Conservation (phyloP, 2,329 filamentous ascomycete genomes). For the Phaeophleospora eucalypticola region DNA sequence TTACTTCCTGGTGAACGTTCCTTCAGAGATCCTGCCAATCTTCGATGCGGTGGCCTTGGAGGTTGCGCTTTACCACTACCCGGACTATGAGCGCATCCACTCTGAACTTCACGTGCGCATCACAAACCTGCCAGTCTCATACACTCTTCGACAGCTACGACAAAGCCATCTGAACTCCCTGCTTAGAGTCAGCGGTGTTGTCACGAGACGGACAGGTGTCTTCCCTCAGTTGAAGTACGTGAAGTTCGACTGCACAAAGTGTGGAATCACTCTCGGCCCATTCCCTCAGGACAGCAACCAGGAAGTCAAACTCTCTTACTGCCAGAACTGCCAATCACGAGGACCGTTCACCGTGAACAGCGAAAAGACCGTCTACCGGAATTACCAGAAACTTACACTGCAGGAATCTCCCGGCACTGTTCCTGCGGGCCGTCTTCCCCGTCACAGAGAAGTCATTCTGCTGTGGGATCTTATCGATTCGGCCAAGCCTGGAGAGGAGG, state of each 20-base stretch:
- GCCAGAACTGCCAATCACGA: slow-evolving; percentile 90
- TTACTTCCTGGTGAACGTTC: slow-evolving; percentile 93
- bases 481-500: slow-evolving; percentile 95
- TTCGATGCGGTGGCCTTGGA: slow-evolving; percentile 98
- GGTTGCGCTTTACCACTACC: slow-evolving; percentile 90
- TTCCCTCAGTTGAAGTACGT: slow-evolving; percentile 98
- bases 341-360: slow-evolving; percentile 95
- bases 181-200: slow-evolving; percentile 89
- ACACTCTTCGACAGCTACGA: slow-evolving; percentile 89
- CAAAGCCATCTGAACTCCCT: slow-evolving; percentile 95
- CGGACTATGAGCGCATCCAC: slow-evolving; percentile 95
- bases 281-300: slow-evolving; percentile 97
- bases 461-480: slow-evolving; percentile 96
- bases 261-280: slow-evolving; percentile 82
- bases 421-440: slow-evolving; percentile 87
- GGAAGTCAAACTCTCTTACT: slow-evolving; percentile 94
- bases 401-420: slow-evolving; percentile 97
- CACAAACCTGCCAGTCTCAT: slow-evolving; percentile 87
- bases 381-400: slow-evolving; percentile 95
- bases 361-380: slow-evolving; percentile 96
- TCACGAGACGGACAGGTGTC: slow-evolving; percentile 88
- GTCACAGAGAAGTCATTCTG: slow-evolving; percentile 89
- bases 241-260: slow-evolving; percentile 96
- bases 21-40: slow-evolving; percentile 89
- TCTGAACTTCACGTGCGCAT: slow-evolving; percentile 97